phyloP scores from a whole-genome alignment of 148 eudicot species.

The Camellia granthamiana region DNA sequence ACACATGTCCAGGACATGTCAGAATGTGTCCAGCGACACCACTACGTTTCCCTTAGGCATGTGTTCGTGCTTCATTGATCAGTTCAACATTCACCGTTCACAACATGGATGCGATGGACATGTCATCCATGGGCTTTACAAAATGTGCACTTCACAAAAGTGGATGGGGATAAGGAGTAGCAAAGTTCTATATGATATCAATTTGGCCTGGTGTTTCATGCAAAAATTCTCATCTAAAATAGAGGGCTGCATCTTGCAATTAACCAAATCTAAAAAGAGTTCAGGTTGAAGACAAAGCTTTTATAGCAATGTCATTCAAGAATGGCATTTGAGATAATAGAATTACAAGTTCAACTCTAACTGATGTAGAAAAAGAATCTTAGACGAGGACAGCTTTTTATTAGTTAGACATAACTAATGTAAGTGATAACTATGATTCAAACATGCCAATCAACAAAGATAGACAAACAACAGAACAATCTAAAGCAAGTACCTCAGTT shows the following conservation, averaged over 20 bases:
- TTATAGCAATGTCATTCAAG: background rate
- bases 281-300: background rate
- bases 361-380: background rate
- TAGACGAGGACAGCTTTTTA: background rate
- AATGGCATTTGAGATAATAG: background rate
- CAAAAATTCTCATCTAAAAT: background rate
- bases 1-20: background rate
- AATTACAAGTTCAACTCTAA: background rate
- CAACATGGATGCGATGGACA: background rate
- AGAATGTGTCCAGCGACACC: too few species aligned
- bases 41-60: background rate
- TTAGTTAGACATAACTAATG: too few species aligned
- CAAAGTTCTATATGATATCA: background rate
- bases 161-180: background rate
- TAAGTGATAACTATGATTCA: background rate
- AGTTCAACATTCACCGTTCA: background rate
- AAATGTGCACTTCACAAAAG: background rate
- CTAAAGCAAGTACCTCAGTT: slow-evolving; percentile 58
- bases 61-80: background rate
- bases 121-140: too few species aligned
- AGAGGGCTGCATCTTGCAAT: background rate
- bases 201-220: background rate
- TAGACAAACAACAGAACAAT: background rate
- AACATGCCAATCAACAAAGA: background rate
- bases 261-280: background rate